Percentiles rank a stretch among this genome's conserved stretches.
Evolutionary conservation across 768 basidiomycete genomes (phyloP).

Genomic region (Pleurotus ostreatus): DNA sequence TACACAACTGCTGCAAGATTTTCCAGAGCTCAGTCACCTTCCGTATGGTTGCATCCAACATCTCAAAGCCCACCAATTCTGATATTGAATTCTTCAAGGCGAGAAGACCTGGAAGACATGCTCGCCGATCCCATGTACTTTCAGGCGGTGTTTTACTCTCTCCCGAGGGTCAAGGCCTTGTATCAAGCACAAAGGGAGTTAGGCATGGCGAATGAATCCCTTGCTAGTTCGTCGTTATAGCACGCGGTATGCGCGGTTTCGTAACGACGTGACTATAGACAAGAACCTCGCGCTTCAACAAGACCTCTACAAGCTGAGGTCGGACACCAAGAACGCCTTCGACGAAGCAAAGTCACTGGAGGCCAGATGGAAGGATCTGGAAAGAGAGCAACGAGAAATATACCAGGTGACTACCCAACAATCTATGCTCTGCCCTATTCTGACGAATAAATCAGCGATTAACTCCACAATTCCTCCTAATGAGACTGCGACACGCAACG

Average conservation of each 20-base stretch:
- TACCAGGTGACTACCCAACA: conserved; percentile 63
- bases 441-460: conserved; percentile 53
- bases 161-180: conserved; percentile 68
- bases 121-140: conserved; percentile 80
- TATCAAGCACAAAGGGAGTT: conserved; percentile 77
- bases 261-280: conserved; percentile 34
- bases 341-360: conserved; percentile 83
- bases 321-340: conserved; percentile 84
- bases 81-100: conserved; percentile 36
- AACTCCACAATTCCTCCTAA: conserved; percentile 81
- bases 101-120: conserved; percentile 89
- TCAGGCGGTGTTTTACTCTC: conserved; percentile 80
- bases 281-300: conserved; percentile 77
- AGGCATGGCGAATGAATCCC: conserved; percentile 78
- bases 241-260: no score
- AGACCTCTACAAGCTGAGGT: conserved; percentile 65
- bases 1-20: conserved; percentile 52
- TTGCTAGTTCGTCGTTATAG: conserved; percentile 62
- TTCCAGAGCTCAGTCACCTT: conserved; percentile 68
- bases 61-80: background rate
- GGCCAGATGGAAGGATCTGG: conserved; percentile 79
- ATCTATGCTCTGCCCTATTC: background rate
- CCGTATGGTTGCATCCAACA: conserved; percentile 44
- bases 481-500: conserved; percentile 83
- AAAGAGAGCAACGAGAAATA: conserved; percentile 83